Percentiles rank a stretch among this genome's conserved stretches.
These are phyloP conservation scores for Rhodocollybia butyracea DNA, from an alignment of 768 basidiomycete genomes.

Conservation along the genomic window DNA sequence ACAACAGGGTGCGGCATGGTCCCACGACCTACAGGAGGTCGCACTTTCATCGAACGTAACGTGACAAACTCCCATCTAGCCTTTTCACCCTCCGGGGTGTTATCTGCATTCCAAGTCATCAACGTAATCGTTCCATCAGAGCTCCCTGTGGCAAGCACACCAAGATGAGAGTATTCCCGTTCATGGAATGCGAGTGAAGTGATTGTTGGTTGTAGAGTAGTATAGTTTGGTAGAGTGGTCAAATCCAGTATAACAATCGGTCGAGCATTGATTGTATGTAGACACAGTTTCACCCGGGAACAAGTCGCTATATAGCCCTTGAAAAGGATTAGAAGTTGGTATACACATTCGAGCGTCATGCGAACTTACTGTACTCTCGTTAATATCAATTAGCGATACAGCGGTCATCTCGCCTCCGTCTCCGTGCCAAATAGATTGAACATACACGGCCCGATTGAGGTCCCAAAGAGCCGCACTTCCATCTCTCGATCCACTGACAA, in stretches of 20 bases:
- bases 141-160: slow-evolving; percentile 78
- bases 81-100: slow-evolving; percentile 60
- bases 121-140: slow-evolving; percentile 74
- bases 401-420: slow-evolving; percentile 30
- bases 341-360: neutral
- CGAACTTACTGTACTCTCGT: slow-evolving; percentile 77
- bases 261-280: slow-evolving; percentile 86
- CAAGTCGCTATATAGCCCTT: slow-evolving; percentile 90
- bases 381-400: slow-evolving; percentile 71
- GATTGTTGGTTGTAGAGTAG: slow-evolving; percentile 49
- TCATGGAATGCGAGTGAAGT: slow-evolving; percentile 85
- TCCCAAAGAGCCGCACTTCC: slow-evolving; percentile 91
- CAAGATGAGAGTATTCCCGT: slow-evolving; percentile 77
- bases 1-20: slow-evolving; percentile 51
- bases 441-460: slow-evolving; percentile 78
- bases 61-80: slow-evolving; percentile 76
- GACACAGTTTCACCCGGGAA: slow-evolving; percentile 62
- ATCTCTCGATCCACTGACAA: slow-evolving; percentile 81
- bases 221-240: slow-evolving; percentile 38
- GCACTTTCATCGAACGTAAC: slow-evolving; percentile 63
- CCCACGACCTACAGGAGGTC: slow-evolving; percentile 28
- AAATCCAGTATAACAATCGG: slow-evolving; percentile 72
- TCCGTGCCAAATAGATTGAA: slow-evolving; percentile 76
- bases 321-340: neutral
- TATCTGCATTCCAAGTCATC: slow-evolving; percentile 82